Conservation (phyloP, 2,329 filamentous ascomycete genomes). For the Aureobasidium sp. region DNA sequence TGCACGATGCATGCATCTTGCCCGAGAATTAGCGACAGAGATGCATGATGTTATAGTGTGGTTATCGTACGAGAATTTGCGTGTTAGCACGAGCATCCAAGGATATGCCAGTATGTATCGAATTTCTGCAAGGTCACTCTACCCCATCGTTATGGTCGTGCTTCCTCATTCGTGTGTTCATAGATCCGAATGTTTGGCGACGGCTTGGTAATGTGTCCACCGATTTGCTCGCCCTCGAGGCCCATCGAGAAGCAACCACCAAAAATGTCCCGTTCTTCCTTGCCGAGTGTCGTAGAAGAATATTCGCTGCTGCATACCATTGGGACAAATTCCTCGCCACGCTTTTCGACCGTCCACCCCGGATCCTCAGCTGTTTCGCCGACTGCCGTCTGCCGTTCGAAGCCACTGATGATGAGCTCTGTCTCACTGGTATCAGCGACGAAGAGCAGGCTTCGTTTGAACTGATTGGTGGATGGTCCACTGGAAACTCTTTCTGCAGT, state of each 20-base stretch:
- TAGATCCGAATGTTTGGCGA: slow-evolving; percentile 15
- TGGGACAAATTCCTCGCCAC: slow-evolving; percentile 19
- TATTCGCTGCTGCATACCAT: slow-evolving; percentile 15
- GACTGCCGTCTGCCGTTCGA: slow-evolving; percentile 16
- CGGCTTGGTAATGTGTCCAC: slow-evolving; percentile 52
- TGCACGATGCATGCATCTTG: slow-evolving; percentile 13
- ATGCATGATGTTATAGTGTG: slow-evolving; percentile 17
- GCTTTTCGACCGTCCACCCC: slow-evolving; percentile 18
- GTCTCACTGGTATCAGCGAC: not conserved
- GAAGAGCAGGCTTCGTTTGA: not conserved
- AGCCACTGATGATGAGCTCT: slow-evolving; percentile 14
- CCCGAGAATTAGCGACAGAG: slow-evolving; percentile 12
- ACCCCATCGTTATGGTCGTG: not conserved
- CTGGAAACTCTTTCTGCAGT: not conserved
- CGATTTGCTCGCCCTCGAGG: slow-evolving; percentile 51
- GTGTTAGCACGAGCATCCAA: not conserved
- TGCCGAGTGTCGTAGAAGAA: slow-evolving; percentile 13
- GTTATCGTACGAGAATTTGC: slow-evolving; percentile 14
- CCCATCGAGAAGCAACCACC: slow-evolving; percentile 18
- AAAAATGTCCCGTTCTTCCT: slow-evolving; percentile 18
- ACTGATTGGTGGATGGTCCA: slow-evolving; percentile 11
- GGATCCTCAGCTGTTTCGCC: slow-evolving; percentile 14
- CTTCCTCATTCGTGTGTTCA: not conserved
- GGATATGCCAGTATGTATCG: not conserved
- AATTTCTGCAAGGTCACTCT: no score